phyloP scores from a whole-genome alignment of 306 rosid genomes.

The Medicago truncatula region MtrunA17r5.0-ANR NC_053048.1:55361501-55362000 shows the following conservation, averaged over 20 bases:
- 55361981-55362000: slow-evolving; percentile 35
- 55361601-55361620: slow-evolving; percentile 27
- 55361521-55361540: slow-evolving; percentile 25
- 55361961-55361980: slow-evolving; percentile 35
- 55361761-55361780: no score
- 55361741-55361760: neutral
- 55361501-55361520: neutral
- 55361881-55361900: slow-evolving; percentile 73
- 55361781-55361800: neutral
- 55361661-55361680: neutral
- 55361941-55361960: neutral
- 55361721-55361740: slow-evolving; percentile 1
- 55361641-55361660: slow-evolving; percentile 27
- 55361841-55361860: slow-evolving; percentile 81
- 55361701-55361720: slow-evolving; percentile 11
- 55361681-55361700: slow-evolving; percentile 21
- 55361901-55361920: slow-evolving; percentile 24
- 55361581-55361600: slow-evolving; percentile 8
- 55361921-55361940: slow-evolving; percentile 30
- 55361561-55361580: slow-evolving; percentile 15
- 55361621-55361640: slow-evolving; percentile 4
- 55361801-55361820: slow-evolving; percentile 24
- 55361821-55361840: slow-evolving; percentile 65
- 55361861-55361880: slow-evolving; percentile 77
- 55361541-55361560: slow-evolving; percentile 10